These are phyloP conservation scores for Psophocarpus tetragonolobus DNA, from an alignment of 306 rosid genomes.

Conservation along the genomic window DNA sequence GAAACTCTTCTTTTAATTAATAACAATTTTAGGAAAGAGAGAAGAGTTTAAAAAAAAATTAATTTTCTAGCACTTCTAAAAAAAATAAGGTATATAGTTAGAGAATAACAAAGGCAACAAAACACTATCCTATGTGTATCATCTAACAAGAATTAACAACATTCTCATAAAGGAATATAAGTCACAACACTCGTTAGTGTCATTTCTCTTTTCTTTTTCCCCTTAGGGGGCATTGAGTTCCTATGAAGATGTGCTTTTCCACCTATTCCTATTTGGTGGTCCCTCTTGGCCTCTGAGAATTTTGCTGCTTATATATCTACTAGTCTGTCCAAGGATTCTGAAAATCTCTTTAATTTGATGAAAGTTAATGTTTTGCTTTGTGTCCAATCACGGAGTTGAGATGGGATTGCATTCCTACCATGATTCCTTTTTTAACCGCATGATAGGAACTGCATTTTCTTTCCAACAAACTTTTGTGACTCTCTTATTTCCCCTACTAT, in stretches of 20 bases:
- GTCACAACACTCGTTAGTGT: slow-evolving; percentile 21
- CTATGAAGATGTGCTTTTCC: slow-evolving; percentile 26
- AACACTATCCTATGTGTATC: slow-evolving; percentile 9
- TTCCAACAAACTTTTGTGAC: slow-evolving; percentile 33
- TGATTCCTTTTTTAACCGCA: slow-evolving; percentile 30
- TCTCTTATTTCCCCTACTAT: neutral
- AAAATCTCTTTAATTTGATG: slow-evolving; percentile 32
- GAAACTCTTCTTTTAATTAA: too few relatives aligned
- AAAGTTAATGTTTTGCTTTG: slow-evolving; percentile 39
- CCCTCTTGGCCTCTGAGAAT: slow-evolving; percentile 29
- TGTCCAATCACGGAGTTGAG: slow-evolving; percentile 41
- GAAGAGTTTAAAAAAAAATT: too few relatives aligned
- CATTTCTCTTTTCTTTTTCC: slow-evolving; percentile 33
- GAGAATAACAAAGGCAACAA: slow-evolving; percentile 29
- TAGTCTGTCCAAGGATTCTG: slow-evolving; percentile 30
- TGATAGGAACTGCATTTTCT: slow-evolving; percentile 41
- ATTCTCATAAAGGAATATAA: slow-evolving; percentile 34
- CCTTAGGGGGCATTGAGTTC: slow-evolving; percentile 11
- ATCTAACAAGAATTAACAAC: slow-evolving; percentile 34
- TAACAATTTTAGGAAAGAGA: too few relatives aligned
- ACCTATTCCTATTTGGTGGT: slow-evolving; percentile 38
- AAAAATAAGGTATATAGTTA: too few relatives aligned
- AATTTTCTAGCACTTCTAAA: too few relatives aligned
- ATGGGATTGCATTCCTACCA: slow-evolving; percentile 46
- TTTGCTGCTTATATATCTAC: slow-evolving; percentile 23